Evolutionary conservation across 805 yeast species (phyloP), one percentile per base, ranked within the genome.

Genomic region (Cyberlindnera maritima): DNA sequence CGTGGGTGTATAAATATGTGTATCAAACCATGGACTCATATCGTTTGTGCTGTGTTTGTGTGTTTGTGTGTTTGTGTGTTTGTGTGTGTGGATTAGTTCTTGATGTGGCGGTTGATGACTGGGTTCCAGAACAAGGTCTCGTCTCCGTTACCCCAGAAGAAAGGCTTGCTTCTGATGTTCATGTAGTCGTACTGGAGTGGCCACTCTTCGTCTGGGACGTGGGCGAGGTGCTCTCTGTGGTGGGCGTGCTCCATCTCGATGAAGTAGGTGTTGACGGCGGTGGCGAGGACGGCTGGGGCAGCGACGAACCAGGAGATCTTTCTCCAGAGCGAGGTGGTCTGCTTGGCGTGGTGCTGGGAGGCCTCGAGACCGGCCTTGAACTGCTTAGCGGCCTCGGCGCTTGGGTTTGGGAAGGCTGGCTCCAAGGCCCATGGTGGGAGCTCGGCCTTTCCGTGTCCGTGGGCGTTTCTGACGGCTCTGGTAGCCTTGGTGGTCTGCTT

Each of bases 131-230:
- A 94, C 66, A 85, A 74, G 54, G 98, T 89, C 80, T 88, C 83
- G 78, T 91, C 96, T 68, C 99, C 98, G 67, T 94, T 92, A 66
- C 99, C 99, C 98, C 98, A 94, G 85, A 90, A 92, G 80, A 80
- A 92, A 67, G 86, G 83, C 69, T 81, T 84, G 66, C 69, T 67
- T 81, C 98, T 88, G 61, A 90, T 69, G 79, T 94, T 94, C 78
- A 85, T 91, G 81, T 81, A 94, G 61, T 83, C 91, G 76, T 88
- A 88, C 71, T 86, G 94, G 52, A 69, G 73, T 64, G 97, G 97
- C 90, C 96, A 88, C 66, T 91, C 96, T 60, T 85, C 92, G 67
- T 91, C 97, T 29, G 89, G 68, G 48, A 88, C 73, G 60, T 75
- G 74, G 43, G 69, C 65, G 62, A 81, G 72, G 70, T 86, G 94